Evolutionary conservation across 352 stramenopile genomes (phyloP), one percentile per base, ranked within the genome.

Genomic region (Phytophthora quininea): DNA sequence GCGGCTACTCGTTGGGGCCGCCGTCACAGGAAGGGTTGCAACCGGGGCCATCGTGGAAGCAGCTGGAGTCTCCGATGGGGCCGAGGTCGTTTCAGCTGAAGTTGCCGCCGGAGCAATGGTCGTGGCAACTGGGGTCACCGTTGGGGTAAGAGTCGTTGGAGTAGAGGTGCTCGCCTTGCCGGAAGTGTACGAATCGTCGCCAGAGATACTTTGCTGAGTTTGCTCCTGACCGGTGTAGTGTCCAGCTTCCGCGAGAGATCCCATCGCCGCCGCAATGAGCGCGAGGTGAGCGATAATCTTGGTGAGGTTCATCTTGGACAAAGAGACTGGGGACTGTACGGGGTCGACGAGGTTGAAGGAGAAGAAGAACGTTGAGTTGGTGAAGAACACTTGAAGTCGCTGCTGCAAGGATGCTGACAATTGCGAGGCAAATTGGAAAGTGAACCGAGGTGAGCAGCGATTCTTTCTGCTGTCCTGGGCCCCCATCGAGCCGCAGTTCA

Each of bases 261-360:
- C 35, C 64, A 76, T 70, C 31, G 64, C 50, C 38, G 58, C 50
- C 14, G 54, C 57, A 52, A 71, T 63, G 51, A 73, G 43, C 3
- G 60, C 64, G 38, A 76, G 64, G 60, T 76, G 64, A n/a, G 69
- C 55, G 60, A 76, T 65, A 52, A 70, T 71, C 64, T 76, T 76
- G 69, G 58, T 70, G 46, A 69, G 64, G 64, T 73, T 73, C 64
- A 76, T 76, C 54, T 52, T 70, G 43, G 51, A 73, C 59, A 62
- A 69, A 60, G 40, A 53, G 24, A 46, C 29, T 58, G 45, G 37
- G 32, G 30, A 54, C 5, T 58, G 32, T 46, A 62, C 49, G 58
- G 49, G 27, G 46, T 52, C 49, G 42, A 62, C 59, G 56, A 40
- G 35, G 64, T 55, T 54, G 56, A 54, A 45, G 47, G 29, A 19